Evolutionary conservation across 2,329 filamentous ascomycete species (phyloP).

Genomic region (Pseudogymnoascus verrucosus): DNA sequence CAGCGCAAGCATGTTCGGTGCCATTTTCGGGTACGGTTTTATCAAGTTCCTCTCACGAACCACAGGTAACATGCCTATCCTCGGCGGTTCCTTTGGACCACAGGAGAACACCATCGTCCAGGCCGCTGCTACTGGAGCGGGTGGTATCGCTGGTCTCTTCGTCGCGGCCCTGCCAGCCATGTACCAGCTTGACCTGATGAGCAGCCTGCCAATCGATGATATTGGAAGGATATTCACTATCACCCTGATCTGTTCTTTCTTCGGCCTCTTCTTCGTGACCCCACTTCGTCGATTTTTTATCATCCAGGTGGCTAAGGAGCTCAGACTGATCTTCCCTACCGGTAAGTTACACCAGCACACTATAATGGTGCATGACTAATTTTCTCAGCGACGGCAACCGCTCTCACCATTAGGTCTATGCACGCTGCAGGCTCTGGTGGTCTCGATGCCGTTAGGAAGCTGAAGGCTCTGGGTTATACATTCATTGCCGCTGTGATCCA

Average conservation of each 20-base stretch:
- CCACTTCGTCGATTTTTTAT: slow-evolving; percentile 62
- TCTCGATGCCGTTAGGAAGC: slow-evolving; percentile 45
- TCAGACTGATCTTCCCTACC: slow-evolving; percentile 52
- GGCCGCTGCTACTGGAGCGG: slow-evolving; percentile 50
- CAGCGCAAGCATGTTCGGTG: slow-evolving; percentile 40
- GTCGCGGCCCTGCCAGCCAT: slow-evolving; percentile 52
- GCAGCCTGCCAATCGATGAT: slow-evolving; percentile 42
- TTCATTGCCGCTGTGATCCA: slow-evolving; percentile 44
- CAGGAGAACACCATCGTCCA: slow-evolving; percentile 57
- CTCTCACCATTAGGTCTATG: slow-evolving; percentile 56
- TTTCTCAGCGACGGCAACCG: slow-evolving; percentile 43
- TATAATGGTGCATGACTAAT: not conserved
- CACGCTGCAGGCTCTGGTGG: slow-evolving; percentile 47
- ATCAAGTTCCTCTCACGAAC: slow-evolving; percentile 45
- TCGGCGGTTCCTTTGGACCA: slow-evolving; percentile 49
- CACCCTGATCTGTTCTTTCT: slow-evolving; percentile 54
- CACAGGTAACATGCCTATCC: slow-evolving; percentile 40
- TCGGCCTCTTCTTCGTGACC: slow-evolving; percentile 56
- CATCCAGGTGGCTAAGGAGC: slow-evolving; percentile 53
- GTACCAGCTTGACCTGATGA: slow-evolving; percentile 44
- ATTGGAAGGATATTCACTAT: slow-evolving; percentile 52
- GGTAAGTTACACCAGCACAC: slow-evolving; percentile 12
- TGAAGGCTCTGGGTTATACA: slow-evolving; percentile 44
- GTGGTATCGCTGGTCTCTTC: slow-evolving; percentile 49
- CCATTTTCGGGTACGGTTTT: slow-evolving; percentile 53